Conservation (phyloP, 1,284 basidiomycete species). For the Sporisorium reilianum region DNA sequence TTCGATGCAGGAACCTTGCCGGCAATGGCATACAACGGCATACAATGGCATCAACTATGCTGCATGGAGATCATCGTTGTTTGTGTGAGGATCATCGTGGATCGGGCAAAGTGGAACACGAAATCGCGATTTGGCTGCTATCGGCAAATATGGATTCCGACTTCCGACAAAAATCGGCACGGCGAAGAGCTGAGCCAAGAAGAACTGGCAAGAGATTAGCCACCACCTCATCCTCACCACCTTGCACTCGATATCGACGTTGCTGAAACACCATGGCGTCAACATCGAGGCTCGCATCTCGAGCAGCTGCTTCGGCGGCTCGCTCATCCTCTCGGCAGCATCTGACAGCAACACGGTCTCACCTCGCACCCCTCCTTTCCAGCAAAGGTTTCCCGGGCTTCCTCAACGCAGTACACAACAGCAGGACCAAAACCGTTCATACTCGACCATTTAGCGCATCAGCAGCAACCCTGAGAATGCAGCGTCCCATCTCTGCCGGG, state of each 20-base stretch:
- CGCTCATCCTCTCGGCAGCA: conserved; percentile 17
- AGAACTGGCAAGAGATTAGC: conserved; percentile 13
- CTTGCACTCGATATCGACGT: background rate
- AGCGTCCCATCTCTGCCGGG: conserved; percentile 13
- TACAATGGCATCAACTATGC: background rate
- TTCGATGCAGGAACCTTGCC: conserved; percentile 1
- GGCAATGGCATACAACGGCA: too few relatives aligned
- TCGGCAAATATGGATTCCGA: conserved; percentile 40
- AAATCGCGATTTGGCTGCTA: conserved; percentile 8
- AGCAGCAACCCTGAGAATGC: conserved; percentile 11
- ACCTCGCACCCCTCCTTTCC: conserved; percentile 3
- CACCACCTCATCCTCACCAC: background rate
- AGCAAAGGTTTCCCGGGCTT: background rate
- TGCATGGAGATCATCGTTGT: background rate
- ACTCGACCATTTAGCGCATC: conserved; percentile 18
- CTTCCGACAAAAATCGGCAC: conserved; percentile 20
- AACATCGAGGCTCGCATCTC: conserved; percentile 20
- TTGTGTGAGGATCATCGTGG: background rate
- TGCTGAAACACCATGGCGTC: conserved; percentile 4
- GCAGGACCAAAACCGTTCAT: background rate
- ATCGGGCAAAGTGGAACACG: background rate
- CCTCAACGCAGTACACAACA: background rate
- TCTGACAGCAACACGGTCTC: conserved; percentile 5
- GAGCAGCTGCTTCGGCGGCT: conserved; percentile 24
- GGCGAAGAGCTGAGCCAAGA: conserved; percentile 35